Base-by-base conservation (phyloP, 1,139 yeast genomes). In the Pichia sp. region DNA sequence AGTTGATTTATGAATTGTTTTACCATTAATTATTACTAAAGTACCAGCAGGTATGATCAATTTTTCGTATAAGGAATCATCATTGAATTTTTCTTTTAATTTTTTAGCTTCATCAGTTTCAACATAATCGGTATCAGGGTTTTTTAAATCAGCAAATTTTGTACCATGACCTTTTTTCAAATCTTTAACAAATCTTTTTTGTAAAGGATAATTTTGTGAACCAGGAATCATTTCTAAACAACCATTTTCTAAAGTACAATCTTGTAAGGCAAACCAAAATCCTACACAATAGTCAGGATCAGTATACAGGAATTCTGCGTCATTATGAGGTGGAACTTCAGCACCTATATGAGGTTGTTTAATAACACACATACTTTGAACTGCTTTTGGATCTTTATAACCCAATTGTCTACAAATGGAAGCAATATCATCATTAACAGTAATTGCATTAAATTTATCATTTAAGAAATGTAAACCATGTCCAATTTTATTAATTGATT, bases 201-300 rank as follows among this genome's bases (percentile, higher is more conserved):
- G 69, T 5, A 86, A 72, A 0, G 82, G 80, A 37, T 72, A 70
- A 59, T 75, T 76, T 60, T 86, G 95, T 2, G 88, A 76, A 0
- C 92, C 92, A 0, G 94, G 90, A n/a, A 78, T 72, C 60, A 75
- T 84, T 52, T 80, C 76, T 33, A 86, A 68, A 52, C 94, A 85
- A 0, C 95, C 95, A 62, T 86, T 86, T 7, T 68, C 69, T 6
- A 63, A 55, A 1, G 83, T 81, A 61, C 94, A 86, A 58, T 84
- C 86, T 57, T 86, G 89, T 55, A 86, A 67, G 0, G 95, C 92
- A 59, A 81, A 79, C 95, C 95, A 86, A 61, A 83, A 86, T 4
- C 95, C 95, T 40, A 85, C 65, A 0, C 92, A 89, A 2, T 80
- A 68, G 48, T 76, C 81, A 0, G 95, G 95, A 32, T 78, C 71